phyloP scores from a whole-genome alignment of 2,329 filamentous ascomycete genomes.

The Fusarium globosum region DNA sequence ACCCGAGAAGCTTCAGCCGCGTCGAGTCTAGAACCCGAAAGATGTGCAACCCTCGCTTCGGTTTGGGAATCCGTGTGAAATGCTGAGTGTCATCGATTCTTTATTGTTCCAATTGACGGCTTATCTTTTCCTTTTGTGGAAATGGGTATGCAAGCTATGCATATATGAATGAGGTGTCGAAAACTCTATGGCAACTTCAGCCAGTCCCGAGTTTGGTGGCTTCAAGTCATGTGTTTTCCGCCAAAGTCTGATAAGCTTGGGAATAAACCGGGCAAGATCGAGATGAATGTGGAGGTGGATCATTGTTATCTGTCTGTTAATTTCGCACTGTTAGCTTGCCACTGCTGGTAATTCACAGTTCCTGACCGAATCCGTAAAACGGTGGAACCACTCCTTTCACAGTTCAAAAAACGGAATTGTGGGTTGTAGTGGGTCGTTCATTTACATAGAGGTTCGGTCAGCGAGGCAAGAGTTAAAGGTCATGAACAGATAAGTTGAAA shows the following conservation, averaged over 20 bases:
- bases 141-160: not conserved
- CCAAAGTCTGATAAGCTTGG: not conserved
- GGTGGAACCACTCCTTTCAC: not conserved
- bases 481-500: not conserved
- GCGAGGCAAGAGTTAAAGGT: not conserved
- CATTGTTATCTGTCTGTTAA: no score
- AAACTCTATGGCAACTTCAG: not conserved
- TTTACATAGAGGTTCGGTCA: not conserved
- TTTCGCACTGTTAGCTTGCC: not conserved
- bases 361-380: not conserved
- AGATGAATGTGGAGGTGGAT: not conserved
- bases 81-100: not conserved
- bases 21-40: slow-evolving; percentile 1
- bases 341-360: not conserved
- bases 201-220: not conserved
- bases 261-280: not conserved
- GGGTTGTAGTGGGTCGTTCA: not conserved
- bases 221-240: not conserved
- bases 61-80: not conserved
- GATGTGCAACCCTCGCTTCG: not conserved
- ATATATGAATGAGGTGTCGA: not conserved
- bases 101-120: not conserved
- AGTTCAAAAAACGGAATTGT: not conserved
- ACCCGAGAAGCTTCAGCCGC: not conserved
- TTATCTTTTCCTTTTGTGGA: not conserved